Evolutionary conservation across 1,284 basidiomycete species (phyloP).

Genomic region (Marasmius sp.): DNA sequence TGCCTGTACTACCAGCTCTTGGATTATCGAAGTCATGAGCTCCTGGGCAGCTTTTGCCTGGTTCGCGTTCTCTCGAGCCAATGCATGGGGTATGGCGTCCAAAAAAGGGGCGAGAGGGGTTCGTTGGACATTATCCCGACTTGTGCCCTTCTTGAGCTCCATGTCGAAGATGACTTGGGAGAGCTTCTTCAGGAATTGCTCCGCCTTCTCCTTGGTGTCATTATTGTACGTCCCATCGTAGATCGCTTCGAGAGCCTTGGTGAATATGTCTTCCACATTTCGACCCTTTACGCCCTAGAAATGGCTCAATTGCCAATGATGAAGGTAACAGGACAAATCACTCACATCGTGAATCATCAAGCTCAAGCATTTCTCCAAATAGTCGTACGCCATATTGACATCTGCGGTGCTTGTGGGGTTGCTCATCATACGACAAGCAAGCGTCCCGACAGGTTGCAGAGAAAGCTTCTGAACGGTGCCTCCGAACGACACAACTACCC

Average conservation of each 20-base stretch:
- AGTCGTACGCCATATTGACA: slow-evolving; percentile 75
- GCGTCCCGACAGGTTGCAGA: slow-evolving; percentile 68
- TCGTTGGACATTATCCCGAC: slow-evolving; percentile 56
- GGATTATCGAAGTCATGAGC: slow-evolving; percentile 62
- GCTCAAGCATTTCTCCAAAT: slow-evolving; percentile 75
- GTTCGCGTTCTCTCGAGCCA: slow-evolving; percentile 63
- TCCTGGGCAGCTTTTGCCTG: slow-evolving; percentile 63
- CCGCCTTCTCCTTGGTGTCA: slow-evolving; percentile 71
- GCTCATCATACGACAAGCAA: slow-evolving; percentile 71
- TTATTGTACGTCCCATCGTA: slow-evolving; percentile 77
- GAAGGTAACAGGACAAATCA: not conserved
- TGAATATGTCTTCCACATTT: slow-evolving; percentile 78
- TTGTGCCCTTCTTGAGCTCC: slow-evolving; percentile 60
- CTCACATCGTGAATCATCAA: slow-evolving; percentile 77
- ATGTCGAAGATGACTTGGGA: slow-evolving; percentile 67
- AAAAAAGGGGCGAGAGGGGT: slow-evolving; percentile 73
- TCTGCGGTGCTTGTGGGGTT: slow-evolving; percentile 58
- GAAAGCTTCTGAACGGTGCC: slow-evolving; percentile 71
- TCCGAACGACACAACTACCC: slow-evolving; percentile 73
- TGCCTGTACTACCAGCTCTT: slow-evolving; percentile 65
- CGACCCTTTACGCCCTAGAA: slow-evolving; percentile 68
- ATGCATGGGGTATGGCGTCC: slow-evolving; percentile 70
- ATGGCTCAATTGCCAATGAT: slow-evolving; percentile 6
- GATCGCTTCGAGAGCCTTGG: slow-evolving; percentile 71
- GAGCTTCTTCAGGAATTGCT: slow-evolving; percentile 66